Evolutionary conservation across 2,329 filamentous ascomycete genomes (phyloP).

Genomic region (Acarospora socialis): DNA sequence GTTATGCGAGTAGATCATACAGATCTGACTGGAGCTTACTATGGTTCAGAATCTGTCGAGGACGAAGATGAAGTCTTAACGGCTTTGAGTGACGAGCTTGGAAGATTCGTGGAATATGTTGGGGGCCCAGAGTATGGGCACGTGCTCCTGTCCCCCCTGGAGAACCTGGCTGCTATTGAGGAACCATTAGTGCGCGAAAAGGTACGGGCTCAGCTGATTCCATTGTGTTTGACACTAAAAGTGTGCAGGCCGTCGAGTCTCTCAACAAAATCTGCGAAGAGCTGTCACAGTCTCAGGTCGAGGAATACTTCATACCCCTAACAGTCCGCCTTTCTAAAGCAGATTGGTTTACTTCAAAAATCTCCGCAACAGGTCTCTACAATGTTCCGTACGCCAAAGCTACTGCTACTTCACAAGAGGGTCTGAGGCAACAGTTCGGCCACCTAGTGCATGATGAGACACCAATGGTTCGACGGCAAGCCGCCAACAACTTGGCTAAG

Average conservation of each 20-base stretch:
- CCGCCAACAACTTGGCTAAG: slow-evolving; percentile 89
- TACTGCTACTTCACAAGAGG: slow-evolving; percentile 73
- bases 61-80: slow-evolving; percentile 98
- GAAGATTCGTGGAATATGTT: slow-evolving; percentile 93
- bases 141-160: slow-evolving; percentile 88
- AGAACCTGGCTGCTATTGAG: slow-evolving; percentile 97
- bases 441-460: slow-evolving; percentile 95
- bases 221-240: slow-evolving; percentile 25
- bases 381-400: slow-evolving; percentile 88
- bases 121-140: slow-evolving; percentile 88
- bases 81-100: slow-evolving; percentile 90
- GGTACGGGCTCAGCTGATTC: slow-evolving; percentile 37
- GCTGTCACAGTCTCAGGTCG: slow-evolving; percentile 80
- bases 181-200: slow-evolving; percentile 96
- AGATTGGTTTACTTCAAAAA: slow-evolving; percentile 99
- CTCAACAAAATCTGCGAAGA: slow-evolving; percentile 98
- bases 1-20: slow-evolving; percentile 23
- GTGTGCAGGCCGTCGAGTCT: slow-evolving; percentile 97
- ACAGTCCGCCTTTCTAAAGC: slow-evolving; percentile 93
- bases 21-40: slow-evolving; percentile 15
- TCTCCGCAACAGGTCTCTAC: slow-evolving; percentile 92
- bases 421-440: slow-evolving; percentile 80
- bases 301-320: slow-evolving; percentile 94
- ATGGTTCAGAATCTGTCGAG: slow-evolving; percentile 74
- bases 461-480: slow-evolving; percentile 94